Evolutionary conservation across 1,284 basidiomycete genomes (phyloP), one percentile per base, ranked within the genome.

Genomic region (Irpex sp.): DNA sequence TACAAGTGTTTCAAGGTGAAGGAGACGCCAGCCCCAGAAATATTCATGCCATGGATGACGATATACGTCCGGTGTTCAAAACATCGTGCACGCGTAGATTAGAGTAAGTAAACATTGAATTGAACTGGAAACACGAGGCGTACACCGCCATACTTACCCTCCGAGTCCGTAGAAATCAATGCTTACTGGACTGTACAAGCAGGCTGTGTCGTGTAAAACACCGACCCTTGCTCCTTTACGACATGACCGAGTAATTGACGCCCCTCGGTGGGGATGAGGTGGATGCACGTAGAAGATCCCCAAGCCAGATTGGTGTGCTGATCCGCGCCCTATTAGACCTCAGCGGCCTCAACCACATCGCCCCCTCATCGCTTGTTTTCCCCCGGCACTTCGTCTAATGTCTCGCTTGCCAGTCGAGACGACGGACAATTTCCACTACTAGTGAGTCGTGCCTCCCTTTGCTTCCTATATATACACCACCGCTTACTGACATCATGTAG

Each of bases 341-440:
- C 72, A 70, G 72, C 71, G 68, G 68, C 62, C 63, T 63, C 40
- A 15, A 44, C 40, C 40, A 44, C 11, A 59, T 44, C 62, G 64
- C 58, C 67, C 68, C 57, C 57, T 67, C 64, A 60, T 60, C 59
- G 58, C 62, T 65, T 70, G 68, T 63, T 36, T 19, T 38, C 51
- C 70, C 67, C 65, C 66, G 40, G 11, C 11, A 11, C 69, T 68
- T 56, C 69, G 67, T 64, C 68, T 66, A 66, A 56, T 67, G 76
- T 73, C 75, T 75, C 73, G 26, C 19, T 56, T 15, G 34, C 54
- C 34, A 34, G 73, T 72, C 68, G 73, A 75, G 67, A 87, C 87
- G 83, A 75, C 84, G 62, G 85, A 87, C 77, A 81, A 72, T 71
- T 78, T 87, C 66, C 88, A 86, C 34, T 13, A 13, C 34, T 56